Evolutionary conservation across 1,139 yeast species (phyloP).

Genomic region (Eremothecium coryli): DNA sequence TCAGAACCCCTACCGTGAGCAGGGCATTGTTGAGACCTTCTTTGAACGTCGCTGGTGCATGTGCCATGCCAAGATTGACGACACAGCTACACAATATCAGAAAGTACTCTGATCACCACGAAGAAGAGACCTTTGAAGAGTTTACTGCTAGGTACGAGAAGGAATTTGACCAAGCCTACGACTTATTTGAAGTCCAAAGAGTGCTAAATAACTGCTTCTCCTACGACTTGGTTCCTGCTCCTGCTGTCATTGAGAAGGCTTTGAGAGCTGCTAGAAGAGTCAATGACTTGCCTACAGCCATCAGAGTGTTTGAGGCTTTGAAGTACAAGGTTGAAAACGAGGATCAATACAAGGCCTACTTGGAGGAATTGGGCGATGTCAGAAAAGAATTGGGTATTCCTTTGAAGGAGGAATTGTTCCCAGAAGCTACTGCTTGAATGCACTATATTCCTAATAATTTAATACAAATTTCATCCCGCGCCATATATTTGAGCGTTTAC

Average conservation of each 20-base stretch:
- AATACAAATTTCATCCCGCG: too few species aligned
- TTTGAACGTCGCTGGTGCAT: constrained; percentile 11
- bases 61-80: constrained; percentile 12
- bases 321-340: constrained; percentile 92
- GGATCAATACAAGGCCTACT: constrained; percentile 89
- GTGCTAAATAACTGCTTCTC: constrained; percentile 95
- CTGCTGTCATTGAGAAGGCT: constrained; percentile 91
- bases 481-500: too few species aligned
- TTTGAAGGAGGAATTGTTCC: constrained; percentile 82
- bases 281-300: constrained; percentile 97
- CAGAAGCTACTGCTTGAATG: constrained; percentile 29
- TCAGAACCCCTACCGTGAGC: constrained; percentile 21
- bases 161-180: constrained; percentile 97
- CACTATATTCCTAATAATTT: too few species aligned
- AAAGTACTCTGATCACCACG: constrained; percentile 55
- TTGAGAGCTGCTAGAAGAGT: constrained; percentile 98
- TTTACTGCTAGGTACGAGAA: constrained; percentile 89
- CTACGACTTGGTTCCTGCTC: constrained; percentile 97
- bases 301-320: constrained; percentile 90
- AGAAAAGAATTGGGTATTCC: constrained; percentile 92
- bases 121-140: constrained; percentile 88
- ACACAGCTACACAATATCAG: constrained; percentile 34
- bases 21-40: constrained; percentile 16
- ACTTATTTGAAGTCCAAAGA: constrained; percentile 91
- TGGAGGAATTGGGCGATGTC: constrained; percentile 85